phyloP scores from a whole-genome alignment of 202 grass and related monocot species.

The Carex arenaria region DNA sequence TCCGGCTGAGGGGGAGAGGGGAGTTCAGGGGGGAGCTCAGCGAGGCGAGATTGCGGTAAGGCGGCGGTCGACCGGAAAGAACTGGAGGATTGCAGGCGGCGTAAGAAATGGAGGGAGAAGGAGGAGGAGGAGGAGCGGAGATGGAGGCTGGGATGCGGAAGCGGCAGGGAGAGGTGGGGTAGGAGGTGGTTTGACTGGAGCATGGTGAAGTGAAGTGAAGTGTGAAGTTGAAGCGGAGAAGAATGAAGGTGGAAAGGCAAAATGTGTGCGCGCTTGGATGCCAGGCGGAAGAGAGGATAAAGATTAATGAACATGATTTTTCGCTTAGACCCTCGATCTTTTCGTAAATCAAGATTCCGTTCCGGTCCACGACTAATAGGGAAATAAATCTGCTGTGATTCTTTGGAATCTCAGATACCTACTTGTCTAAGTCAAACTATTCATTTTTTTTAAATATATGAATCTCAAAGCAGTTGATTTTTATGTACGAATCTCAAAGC shows the following conservation, averaged over 20 bases:
- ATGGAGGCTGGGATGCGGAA: background rate
- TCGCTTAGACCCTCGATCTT: too few species aligned
- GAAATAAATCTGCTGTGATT: too few species aligned
- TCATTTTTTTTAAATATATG: too few species aligned
- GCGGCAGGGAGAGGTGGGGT: background rate
- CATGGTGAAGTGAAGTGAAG: background rate
- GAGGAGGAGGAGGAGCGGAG: background rate
- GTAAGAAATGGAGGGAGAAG: background rate
- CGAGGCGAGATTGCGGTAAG: background rate
- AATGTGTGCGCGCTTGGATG: background rate
- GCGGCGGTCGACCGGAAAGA: background rate
- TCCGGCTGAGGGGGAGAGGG: background rate
- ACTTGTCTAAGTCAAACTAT: too few species aligned
- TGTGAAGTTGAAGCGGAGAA: background rate
- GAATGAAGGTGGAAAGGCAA: background rate
- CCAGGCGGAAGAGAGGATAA: background rate
- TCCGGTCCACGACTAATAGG: too few species aligned
- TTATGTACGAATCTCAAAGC: too few species aligned
- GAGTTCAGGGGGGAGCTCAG: background rate
- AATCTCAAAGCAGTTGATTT: too few species aligned
- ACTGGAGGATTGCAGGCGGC: background rate
- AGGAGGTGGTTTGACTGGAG: conserved; percentile 1
- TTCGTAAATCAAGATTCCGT: too few species aligned
- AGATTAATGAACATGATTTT: too few species aligned
- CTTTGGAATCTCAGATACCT: too few species aligned